phyloP scores from a whole-genome alignment of 345 rosid species.

The Jatropha curcas region DNA sequence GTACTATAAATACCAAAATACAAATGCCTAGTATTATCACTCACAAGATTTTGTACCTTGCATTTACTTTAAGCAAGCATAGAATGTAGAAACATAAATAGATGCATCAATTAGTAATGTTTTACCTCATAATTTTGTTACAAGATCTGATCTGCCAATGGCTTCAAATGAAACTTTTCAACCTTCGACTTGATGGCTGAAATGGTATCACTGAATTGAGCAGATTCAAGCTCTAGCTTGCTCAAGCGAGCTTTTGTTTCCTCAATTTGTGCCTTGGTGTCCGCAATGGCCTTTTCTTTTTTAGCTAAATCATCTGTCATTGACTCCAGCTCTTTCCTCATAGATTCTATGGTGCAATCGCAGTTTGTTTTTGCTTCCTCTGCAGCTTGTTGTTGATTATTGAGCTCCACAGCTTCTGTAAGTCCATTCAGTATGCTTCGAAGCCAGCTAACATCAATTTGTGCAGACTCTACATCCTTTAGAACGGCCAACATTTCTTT shows the following conservation, averaged over 20 bases:
- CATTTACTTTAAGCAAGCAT: slow-evolving; percentile 8
- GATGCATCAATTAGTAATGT: neutral
- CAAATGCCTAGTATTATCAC: slow-evolving; percentile 6
- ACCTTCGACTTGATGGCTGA: slow-evolving; percentile 31
- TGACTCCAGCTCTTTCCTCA: slow-evolving; percentile 48
- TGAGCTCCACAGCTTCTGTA: slow-evolving; percentile 52
- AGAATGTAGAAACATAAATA: neutral
- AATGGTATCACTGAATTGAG: slow-evolving; percentile 37
- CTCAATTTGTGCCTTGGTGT: slow-evolving; percentile 32
- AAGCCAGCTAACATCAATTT: slow-evolving; percentile 67
- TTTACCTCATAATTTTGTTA: slow-evolving; percentile 22
- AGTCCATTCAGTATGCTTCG: slow-evolving; percentile 52
- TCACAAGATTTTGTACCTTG: slow-evolving; percentile 9
- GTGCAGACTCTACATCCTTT: slow-evolving; percentile 73
- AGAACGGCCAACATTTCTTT: slow-evolving; percentile 71
- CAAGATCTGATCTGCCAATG: slow-evolving; percentile 54
- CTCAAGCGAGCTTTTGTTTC: slow-evolving; percentile 38
- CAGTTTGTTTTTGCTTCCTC: slow-evolving; percentile 47
- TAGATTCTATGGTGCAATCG: slow-evolving; percentile 39
- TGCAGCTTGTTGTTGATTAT: slow-evolving; percentile 34
- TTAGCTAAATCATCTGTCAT: slow-evolving; percentile 41
- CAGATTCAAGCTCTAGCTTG: slow-evolving; percentile 50
- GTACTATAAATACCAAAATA: neutral
- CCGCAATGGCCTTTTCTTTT: slow-evolving; percentile 50
- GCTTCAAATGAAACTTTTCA: slow-evolving; percentile 52